Percentiles rank a stretch among this genome's conserved stretches.
phyloP scores from a whole-genome alignment of 257 asterid species.

The Solanum piurae region DNA sequence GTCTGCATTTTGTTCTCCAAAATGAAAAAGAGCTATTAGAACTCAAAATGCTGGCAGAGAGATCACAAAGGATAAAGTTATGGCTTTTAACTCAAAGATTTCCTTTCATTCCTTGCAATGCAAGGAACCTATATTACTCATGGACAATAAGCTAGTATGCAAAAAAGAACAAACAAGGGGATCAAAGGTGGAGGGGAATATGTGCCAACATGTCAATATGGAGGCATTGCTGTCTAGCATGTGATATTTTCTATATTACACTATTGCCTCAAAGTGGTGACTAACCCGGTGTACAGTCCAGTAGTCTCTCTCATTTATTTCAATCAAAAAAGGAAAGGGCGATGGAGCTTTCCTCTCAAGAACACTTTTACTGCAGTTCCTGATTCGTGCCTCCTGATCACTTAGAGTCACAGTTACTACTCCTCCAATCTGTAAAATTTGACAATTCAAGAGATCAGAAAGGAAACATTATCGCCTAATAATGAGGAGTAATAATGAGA shows the following conservation, averaged over 20 bases:
- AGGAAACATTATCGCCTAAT: background rate
- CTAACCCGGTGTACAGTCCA: slow-evolving; percentile 75
- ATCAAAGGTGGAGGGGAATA: background rate
- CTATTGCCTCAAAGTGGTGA: slow-evolving; percentile 2
- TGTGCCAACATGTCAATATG: background rate
- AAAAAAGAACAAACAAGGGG: background rate
- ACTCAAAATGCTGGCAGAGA: background rate
- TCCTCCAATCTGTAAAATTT: slow-evolving; percentile 59
- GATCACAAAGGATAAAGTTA: background rate
- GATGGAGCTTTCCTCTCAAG: slow-evolving; percentile 58
- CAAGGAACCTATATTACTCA: background rate
- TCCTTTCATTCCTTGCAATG: background rate
- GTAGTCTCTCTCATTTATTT: slow-evolving; percentile 57
- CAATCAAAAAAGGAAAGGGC: slow-evolving; percentile 66
- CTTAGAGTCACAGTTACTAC: slow-evolving; percentile 38
- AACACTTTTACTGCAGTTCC: slow-evolving; percentile 49
- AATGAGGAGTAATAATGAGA: background rate
- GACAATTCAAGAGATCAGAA: background rate
- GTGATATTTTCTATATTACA: background rate
- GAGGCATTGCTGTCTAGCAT: background rate
- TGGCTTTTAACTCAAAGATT: background rate
- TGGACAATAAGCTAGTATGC: background rate
- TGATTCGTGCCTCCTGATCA: slow-evolving; percentile 48
- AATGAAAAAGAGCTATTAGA: background rate
- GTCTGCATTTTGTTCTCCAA: slow-evolving; percentile 24